A percentile compares a stretch with the other conserved stretches of the same genome.
Conservation (phyloP, 176 grass and related monocot species). For the Triticum dicoccoides region DNA sequence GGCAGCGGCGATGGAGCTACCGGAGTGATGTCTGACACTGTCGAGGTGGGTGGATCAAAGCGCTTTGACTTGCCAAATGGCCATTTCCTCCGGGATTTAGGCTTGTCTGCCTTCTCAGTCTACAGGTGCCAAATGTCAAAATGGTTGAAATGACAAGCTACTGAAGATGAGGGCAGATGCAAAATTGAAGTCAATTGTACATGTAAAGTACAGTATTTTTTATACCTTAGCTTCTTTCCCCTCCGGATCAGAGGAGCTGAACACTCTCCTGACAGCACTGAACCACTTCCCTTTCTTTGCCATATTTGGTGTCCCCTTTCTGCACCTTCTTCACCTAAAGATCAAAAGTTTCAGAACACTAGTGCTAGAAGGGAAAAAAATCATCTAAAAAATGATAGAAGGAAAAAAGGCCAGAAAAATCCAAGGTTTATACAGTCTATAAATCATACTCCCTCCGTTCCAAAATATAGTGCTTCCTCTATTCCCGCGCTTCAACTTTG, state of each 20-base stretch:
- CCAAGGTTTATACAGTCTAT: neutral
- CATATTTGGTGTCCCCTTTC: constrained; percentile 33
- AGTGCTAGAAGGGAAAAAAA: neutral
- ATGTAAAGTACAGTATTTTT: constrained; percentile 9
- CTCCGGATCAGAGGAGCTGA: constrained; percentile 54
- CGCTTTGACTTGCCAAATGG: constrained; percentile 44
- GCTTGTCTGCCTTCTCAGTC: constrained; percentile 44
- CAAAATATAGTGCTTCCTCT: no score
- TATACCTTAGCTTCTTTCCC: constrained; percentile 66
- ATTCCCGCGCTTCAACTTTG: no score
- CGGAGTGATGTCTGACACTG: constrained; percentile 17
- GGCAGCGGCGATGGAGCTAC: constrained; percentile 22
- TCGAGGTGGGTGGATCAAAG: constrained; percentile 32
- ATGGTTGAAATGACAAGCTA: neutral
- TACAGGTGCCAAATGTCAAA: constrained; percentile 23
- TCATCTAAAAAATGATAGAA: neutral
- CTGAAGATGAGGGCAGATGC: neutral
- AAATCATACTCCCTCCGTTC: no score
- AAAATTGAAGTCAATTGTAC: neutral
- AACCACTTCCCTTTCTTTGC: constrained; percentile 82
- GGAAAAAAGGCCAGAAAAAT: neutral
- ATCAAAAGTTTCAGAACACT: neutral
- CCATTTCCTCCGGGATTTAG: constrained; percentile 64
- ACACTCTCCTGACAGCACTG: constrained; percentile 67
- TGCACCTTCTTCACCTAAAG: constrained; percentile 23